These are phyloP conservation scores for Arthrobotrys musiformis DNA, from an alignment of 2,329 filamentous ascomycete genomes.

Conservation along the genomic window DNA sequence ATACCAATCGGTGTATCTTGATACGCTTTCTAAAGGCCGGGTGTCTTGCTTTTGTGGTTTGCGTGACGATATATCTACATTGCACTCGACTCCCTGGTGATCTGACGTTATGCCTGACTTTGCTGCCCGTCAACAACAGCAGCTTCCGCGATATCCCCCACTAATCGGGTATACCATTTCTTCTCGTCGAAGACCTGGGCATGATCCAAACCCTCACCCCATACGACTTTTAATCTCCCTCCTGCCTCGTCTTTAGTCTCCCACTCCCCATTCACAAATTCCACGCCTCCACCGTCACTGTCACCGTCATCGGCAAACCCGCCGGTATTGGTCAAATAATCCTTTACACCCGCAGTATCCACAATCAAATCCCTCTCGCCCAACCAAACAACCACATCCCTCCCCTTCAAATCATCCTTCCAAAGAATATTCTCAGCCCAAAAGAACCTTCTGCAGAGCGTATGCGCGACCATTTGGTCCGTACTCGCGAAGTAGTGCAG, in stretches of 20 bases:
- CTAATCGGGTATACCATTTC: conserved; percentile 49
- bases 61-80: conserved; percentile 19
- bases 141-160: conserved; percentile 48
- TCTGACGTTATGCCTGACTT: neutral
- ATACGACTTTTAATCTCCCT: conserved; percentile 67
- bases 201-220: conserved; percentile 70
- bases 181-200: conserved; percentile 67
- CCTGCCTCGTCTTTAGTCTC: conserved; percentile 60
- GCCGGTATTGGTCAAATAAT: conserved; percentile 58
- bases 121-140: neutral
- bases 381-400: conserved; percentile 67
- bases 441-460: conserved; percentile 70
- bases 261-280: conserved; percentile 51
- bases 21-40: neutral
- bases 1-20: neutral
- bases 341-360: conserved; percentile 58
- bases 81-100: neutral
- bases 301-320: conserved; percentile 39
- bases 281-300: conserved; percentile 58
- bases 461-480: conserved; percentile 71
- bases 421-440: conserved; percentile 72
- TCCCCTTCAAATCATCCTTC: conserved; percentile 67
- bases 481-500: conserved; percentile 71
- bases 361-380: conserved; percentile 63
- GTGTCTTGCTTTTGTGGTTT: neutral